phyloP scores from a whole-genome alignment of 2,329 filamentous ascomycete genomes.

The Alternaria arborescens region DNA sequence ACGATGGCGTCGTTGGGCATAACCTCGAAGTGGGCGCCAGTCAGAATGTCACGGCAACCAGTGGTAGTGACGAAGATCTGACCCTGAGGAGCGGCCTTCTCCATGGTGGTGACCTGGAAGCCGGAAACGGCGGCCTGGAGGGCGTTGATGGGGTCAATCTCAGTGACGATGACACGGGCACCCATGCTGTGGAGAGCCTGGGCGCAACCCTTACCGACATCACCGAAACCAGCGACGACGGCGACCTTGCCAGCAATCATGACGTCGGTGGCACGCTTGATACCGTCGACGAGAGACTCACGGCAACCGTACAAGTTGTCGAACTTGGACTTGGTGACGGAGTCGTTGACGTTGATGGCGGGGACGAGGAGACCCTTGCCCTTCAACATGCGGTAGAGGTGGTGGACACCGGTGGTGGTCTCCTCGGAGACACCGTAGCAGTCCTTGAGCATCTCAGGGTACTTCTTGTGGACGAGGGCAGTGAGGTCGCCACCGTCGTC shows the following conservation, averaged over 20 bases:
- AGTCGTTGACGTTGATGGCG: conserved; percentile 99
- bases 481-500: conserved; percentile 98
- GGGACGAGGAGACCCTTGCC: conserved; percentile 81
- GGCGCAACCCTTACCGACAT: conserved; percentile 98
- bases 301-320: conserved; percentile 99
- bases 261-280: conserved; percentile 99
- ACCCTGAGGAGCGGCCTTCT: conserved; percentile 85
- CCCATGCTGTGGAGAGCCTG: conserved; percentile 96
- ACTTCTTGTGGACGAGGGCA: conserved; percentile 95
- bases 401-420: conserved; percentile 99
- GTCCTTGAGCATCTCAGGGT: conserved; percentile 97
- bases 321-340: conserved; percentile 99
- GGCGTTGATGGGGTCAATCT: conserved; percentile 99
- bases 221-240: conserved; percentile 97
- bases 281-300: conserved; percentile 97
- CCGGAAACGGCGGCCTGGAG: conserved; percentile 98
- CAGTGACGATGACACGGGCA: conserved; percentile 93
- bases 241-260: conserved; percentile 99
- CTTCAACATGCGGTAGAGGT: conserved; percentile 97
- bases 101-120: conserved; percentile 97
- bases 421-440: conserved; percentile 99
- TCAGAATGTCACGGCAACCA: conserved; percentile 97
- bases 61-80: conserved; percentile 99
- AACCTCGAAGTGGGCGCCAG: conserved; percentile 87
- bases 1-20: conserved; percentile 99